A percentile compares a stretch with the other conserved stretches of the same genome.
phyloP scores from a whole-genome alignment of 2,329 filamentous ascomycete species.

The Xenoacremonium recifei region DNA sequence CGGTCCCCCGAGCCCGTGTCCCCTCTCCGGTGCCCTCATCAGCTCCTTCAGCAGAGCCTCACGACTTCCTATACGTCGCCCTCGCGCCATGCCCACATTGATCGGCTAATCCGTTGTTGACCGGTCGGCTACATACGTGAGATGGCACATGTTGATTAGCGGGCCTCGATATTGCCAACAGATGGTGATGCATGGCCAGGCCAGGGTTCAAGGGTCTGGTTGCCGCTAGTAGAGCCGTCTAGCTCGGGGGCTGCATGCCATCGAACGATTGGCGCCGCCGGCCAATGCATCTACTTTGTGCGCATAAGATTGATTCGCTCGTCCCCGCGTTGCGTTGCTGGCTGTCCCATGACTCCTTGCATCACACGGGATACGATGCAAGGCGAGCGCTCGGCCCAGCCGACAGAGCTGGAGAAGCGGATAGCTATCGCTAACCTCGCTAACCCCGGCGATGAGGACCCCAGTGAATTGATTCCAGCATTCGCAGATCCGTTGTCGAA shows the following conservation, averaged over 20 bases:
- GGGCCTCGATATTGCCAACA: constrained; percentile 9
- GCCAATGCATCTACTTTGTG: too few relatives aligned
- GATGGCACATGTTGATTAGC: constrained; percentile 16
- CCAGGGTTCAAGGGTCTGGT: too few relatives aligned
- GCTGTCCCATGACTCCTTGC: constrained; percentile 21
- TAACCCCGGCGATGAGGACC: too few relatives aligned
- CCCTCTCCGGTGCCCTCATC: too few relatives aligned
- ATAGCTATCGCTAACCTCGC: constrained; percentile 11
- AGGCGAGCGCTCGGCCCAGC: constrained; percentile 10
- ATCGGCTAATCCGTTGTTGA: constrained; percentile 4
- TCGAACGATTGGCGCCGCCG: constrained; percentile 19
- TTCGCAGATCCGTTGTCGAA: too few relatives aligned
- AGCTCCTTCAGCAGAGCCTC: constrained; percentile 24
- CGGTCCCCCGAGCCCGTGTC: neutral
- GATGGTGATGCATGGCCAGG: constrained; percentile 14
- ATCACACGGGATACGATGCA: constrained; percentile 10
- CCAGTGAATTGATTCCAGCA: too few relatives aligned
- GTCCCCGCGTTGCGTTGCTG: constrained; percentile 11
- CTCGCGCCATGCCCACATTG: constrained; percentile 1
- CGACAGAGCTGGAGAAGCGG: constrained; percentile 5
- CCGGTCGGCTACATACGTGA: constrained; percentile 9
- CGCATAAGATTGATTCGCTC: constrained; percentile 6
- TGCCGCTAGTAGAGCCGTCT: too few relatives aligned
- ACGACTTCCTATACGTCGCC: constrained; percentile 2
- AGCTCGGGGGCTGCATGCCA: constrained; percentile 11